Evolutionary conservation across 2,329 filamentous ascomycete species (phyloP).

Genomic region (Penicillium sp.): DNA sequence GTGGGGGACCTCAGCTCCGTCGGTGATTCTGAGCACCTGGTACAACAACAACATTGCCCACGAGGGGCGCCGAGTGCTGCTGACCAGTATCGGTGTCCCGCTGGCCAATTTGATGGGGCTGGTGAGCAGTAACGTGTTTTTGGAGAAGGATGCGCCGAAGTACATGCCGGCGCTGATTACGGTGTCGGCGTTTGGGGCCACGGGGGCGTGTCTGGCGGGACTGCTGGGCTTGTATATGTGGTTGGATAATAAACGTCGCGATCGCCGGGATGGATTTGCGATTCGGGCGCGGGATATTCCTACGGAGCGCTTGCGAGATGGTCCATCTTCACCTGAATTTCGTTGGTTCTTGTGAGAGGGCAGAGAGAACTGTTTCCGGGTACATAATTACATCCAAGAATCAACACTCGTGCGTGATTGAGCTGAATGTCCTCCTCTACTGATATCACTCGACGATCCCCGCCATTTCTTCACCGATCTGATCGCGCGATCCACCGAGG

Average conservation of each 20-base stretch:
- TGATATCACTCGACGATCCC: not conserved
- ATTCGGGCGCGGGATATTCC: slow-evolving; percentile 60
- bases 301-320: slow-evolving; percentile 58
- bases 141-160: slow-evolving; percentile 63
- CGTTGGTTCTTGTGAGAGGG: slow-evolving; percentile 54
- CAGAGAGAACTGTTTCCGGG: not conserved
- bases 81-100: slow-evolving; percentile 73
- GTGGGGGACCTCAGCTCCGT: slow-evolving; percentile 75
- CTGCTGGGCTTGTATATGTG: slow-evolving; percentile 65
- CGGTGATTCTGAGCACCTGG: slow-evolving; percentile 66
- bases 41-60: slow-evolving; percentile 84
- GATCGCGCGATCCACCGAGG: not conserved
- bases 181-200: slow-evolving; percentile 54
- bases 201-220: slow-evolving; percentile 57
- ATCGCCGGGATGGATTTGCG: slow-evolving; percentile 57
- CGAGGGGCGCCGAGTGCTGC: slow-evolving; percentile 68
- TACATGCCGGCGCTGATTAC: slow-evolving; percentile 68
- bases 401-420: too few relatives aligned
- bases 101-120: slow-evolving; percentile 76
- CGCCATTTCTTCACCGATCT: not conserved
- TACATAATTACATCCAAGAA: not conserved
- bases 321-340: slow-evolving; percentile 56
- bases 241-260: slow-evolving; percentile 63
- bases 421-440: too few relatives aligned
- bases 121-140: slow-evolving; percentile 69